phyloP scores from a whole-genome alignment of 1,284 basidiomycete species.

The Trametes sp. region DNA sequence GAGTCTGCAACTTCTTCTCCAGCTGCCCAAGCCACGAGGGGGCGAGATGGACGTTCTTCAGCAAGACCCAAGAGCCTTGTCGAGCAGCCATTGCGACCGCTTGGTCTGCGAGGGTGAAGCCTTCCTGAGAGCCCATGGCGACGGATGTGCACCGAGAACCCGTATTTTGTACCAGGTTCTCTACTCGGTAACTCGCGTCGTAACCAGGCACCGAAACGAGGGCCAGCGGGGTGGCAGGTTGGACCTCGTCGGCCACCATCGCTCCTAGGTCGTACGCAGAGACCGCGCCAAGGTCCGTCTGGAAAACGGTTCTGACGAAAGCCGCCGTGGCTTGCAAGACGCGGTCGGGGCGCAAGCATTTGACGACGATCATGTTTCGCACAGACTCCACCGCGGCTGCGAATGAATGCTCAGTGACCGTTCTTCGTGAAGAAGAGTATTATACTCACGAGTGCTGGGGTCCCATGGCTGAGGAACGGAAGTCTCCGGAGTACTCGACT shows the following conservation, averaged over 20 bases:
- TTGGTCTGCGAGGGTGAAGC: constrained; percentile 93
- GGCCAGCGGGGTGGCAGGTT: constrained; percentile 84
- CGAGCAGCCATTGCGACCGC: constrained; percentile 91
- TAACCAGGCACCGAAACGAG: constrained; percentile 95
- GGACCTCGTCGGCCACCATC: constrained; percentile 83
- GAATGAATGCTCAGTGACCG: neutral
- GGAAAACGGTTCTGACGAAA: constrained; percentile 82
- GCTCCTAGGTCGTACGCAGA: constrained; percentile 77
- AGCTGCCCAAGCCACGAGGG: constrained; percentile 94
- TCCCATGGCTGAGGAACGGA: constrained; percentile 83
- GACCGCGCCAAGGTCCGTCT: constrained; percentile 77
- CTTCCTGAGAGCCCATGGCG: constrained; percentile 98
- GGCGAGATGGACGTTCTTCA: constrained; percentile 96
- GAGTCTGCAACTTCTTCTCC: constrained; percentile 95
- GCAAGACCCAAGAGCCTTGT: constrained; percentile 92
- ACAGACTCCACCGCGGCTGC: constrained; percentile 77
- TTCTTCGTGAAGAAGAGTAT: constrained; percentile 9
- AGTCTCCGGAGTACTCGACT: constrained; percentile 75
- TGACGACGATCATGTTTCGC: constrained; percentile 81
- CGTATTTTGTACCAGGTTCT: constrained; percentile 84
- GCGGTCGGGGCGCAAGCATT: constrained; percentile 91
- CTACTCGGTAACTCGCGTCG: constrained; percentile 95
- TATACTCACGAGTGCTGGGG: constrained; percentile 68
- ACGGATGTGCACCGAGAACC: constrained; percentile 84
- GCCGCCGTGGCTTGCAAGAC: constrained; percentile 80